phyloP scores from a whole-genome alignment of 2,329 filamentous ascomycete genomes.

The Mollisia scopiformis region DNA sequence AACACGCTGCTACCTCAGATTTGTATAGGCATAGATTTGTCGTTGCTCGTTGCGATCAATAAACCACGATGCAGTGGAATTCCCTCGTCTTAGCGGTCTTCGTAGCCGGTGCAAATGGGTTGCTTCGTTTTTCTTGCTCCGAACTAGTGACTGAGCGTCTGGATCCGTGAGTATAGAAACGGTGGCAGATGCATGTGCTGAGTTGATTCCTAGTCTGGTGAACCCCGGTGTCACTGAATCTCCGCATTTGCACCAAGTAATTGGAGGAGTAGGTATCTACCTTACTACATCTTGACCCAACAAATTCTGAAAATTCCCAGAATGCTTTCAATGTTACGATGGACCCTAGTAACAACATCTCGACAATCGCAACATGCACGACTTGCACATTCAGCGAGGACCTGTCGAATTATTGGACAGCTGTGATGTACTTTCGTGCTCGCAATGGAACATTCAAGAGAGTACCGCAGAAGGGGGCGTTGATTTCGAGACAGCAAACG shows the following conservation, averaged over 20 bases:
- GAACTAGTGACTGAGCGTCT: conserved; percentile 26
- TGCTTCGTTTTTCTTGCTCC: conserved; percentile 23
- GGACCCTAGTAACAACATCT: conserved; percentile 33
- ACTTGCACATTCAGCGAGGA: conserved; percentile 40
- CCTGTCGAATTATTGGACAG: conserved; percentile 41
- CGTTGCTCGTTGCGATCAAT: neutral
- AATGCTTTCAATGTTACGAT: conserved; percentile 46
- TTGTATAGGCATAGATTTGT: neutral
- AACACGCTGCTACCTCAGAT: neutral
- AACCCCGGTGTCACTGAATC: conserved; percentile 17
- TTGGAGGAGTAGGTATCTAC: conserved; percentile 19
- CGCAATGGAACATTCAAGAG: conserved; percentile 37
- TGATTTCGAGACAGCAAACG: conserved; percentile 36
- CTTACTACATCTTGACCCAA: neutral
- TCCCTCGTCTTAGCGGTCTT: conserved; percentile 5
- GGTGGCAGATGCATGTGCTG: neutral
- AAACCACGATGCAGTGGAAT: conserved; percentile 13
- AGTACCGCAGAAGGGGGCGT: conserved; percentile 38
- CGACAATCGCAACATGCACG: conserved; percentile 36
- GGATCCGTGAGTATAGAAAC: conserved; percentile 12
- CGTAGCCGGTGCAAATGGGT: conserved; percentile 12
- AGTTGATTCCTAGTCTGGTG: conserved; percentile 7
- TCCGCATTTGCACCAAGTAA: conserved; percentile 24
- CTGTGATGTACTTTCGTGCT: conserved; percentile 35
- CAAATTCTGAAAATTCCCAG: conserved; percentile 3